A percentile compares a stretch with the other conserved stretches of the same genome.
These are phyloP conservation scores for Leccinum aurantiacum DNA, from an alignment of 768 basidiomycete species.

Conservation along the genomic window DNA sequence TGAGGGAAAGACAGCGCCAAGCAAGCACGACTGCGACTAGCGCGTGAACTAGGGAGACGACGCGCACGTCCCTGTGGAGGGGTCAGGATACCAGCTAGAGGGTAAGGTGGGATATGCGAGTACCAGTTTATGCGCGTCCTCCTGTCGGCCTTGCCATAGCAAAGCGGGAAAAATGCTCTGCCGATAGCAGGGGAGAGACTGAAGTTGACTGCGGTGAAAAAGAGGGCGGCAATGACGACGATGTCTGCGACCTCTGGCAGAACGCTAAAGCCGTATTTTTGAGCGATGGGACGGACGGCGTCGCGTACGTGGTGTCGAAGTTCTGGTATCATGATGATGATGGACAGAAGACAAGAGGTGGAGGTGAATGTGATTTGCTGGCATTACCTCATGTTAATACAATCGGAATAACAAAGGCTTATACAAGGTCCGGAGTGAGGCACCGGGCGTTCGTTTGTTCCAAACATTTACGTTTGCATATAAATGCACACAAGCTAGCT, in stretches of 20 bases:
- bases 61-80: conserved; percentile 57
- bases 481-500: conserved; percentile 25
- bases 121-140: conserved; percentile 63
- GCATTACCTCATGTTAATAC: conserved; percentile 20
- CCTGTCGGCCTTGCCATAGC: conserved; percentile 48
- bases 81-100: background rate
- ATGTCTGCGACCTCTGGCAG: conserved; percentile 56
- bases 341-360: background rate
- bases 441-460: conserved; percentile 1
- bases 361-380: background rate
- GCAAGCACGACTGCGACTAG: conserved; percentile 66
- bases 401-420: conserved; percentile 10
- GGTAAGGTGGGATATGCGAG: background rate
- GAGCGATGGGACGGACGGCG: conserved; percentile 28
- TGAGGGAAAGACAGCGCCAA: conserved; percentile 47
- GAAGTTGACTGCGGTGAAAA: conserved; percentile 59
- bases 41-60: conserved; percentile 74
- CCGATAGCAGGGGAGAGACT: conserved; percentile 57
- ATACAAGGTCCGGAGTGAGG: conserved; percentile 1
- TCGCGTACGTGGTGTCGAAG: conserved; percentile 31
- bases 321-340: conserved; percentile 28
- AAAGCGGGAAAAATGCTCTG: conserved; percentile 44
- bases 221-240: conserved; percentile 51
- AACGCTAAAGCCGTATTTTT: conserved; percentile 48
- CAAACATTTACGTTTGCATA: conserved; percentile 33